Percentiles rank a stretch among this genome's conserved stretches.
Evolutionary conservation across 2,329 filamentous ascomycete species (phyloP).

Genomic region (Orbilia blumenaviensis): DNA sequence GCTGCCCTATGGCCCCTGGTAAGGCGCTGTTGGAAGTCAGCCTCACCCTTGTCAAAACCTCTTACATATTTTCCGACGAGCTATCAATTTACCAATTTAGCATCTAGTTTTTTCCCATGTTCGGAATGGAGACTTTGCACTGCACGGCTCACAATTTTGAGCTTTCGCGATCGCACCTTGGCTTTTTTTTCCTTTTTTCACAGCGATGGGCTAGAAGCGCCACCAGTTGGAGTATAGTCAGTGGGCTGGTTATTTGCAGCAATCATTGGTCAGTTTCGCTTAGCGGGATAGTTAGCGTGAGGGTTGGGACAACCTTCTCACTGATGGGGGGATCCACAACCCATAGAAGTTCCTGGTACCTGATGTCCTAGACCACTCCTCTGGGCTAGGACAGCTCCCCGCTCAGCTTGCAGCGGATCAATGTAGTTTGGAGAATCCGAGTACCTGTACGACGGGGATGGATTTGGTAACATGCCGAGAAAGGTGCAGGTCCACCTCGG

Average conservation of each 20-base stretch:
- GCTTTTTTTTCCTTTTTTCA: slow-evolving; percentile 34
- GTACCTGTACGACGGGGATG: slow-evolving; percentile 15
- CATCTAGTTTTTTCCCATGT: slow-evolving; percentile 20
- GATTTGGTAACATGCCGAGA: background rate
- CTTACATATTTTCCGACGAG: slow-evolving; percentile 31
- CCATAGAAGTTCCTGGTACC: slow-evolving; percentile 11
- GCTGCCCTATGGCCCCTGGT: slow-evolving; percentile 26
- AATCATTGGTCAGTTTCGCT: slow-evolving; percentile 44
- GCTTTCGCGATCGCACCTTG: slow-evolving; percentile 28
- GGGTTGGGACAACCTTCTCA: slow-evolving; percentile 6
- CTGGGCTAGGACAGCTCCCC: slow-evolving; percentile 33
- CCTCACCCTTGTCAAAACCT: slow-evolving; percentile 19
- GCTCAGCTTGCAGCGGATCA: slow-evolving; percentile 44
- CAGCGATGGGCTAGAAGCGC: slow-evolving; percentile 21
- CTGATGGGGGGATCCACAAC: slow-evolving; percentile 23
- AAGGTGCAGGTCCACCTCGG: background rate
- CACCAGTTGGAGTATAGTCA: slow-evolving; percentile 24
- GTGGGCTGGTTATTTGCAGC: background rate
- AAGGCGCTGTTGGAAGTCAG: slow-evolving; percentile 45
- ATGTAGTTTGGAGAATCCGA: slow-evolving; percentile 7
- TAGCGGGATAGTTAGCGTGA: slow-evolving; percentile 38
- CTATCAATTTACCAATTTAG: slow-evolving; percentile 25
- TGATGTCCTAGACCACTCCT: slow-evolving; percentile 14
- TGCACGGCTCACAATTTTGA: slow-evolving; percentile 36
- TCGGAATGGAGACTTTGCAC: background rate